Evolutionary conservation across 2,329 filamentous ascomycete species (phyloP).

Genomic region (Cladophialophora exuberans): DNA sequence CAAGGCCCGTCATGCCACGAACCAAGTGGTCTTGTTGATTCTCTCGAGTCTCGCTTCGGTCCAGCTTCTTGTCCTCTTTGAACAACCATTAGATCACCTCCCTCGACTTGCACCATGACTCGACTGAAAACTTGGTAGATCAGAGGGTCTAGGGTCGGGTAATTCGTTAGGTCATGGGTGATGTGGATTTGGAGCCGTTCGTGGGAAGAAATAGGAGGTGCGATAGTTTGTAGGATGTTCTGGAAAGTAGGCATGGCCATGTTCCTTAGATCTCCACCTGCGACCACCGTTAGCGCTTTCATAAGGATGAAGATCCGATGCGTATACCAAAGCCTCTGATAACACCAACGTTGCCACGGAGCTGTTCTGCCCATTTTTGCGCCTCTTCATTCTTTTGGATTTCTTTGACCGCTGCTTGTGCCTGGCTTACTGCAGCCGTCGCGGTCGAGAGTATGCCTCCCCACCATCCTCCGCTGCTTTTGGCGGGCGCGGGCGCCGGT

Average conservation of each 20-base stretch:
- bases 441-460: constrained; percentile 83
- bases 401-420: constrained; percentile 89
- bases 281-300: constrained; percentile 6
- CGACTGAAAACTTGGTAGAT: constrained; percentile 90
- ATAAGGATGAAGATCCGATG: not conserved
- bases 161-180: constrained; percentile 91
- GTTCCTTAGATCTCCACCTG: constrained; percentile 83
- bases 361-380: constrained; percentile 92
- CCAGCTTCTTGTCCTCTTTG: constrained; percentile 88
- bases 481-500: constrained; percentile 61
- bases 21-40: constrained; percentile 59
- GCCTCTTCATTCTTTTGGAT: constrained; percentile 96
- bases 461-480: constrained; percentile 75
- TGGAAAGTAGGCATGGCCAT: constrained; percentile 93
- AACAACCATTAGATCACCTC: constrained; percentile 89
- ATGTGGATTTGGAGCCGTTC: constrained; percentile 97
- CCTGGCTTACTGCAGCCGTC: constrained; percentile 75
- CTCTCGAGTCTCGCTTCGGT: constrained; percentile 64
- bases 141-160: constrained; percentile 89
- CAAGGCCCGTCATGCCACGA: constrained; percentile 95
- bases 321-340: constrained; percentile 73
- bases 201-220: constrained; percentile 93
- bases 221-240: constrained; percentile 90
- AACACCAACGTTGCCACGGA: constrained; percentile 82
- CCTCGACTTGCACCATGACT: constrained; percentile 99